Evolutionary conservation across 176 grass and related monocot genomes (phyloP).

Genomic region (Oryza meridionalis): DNA sequence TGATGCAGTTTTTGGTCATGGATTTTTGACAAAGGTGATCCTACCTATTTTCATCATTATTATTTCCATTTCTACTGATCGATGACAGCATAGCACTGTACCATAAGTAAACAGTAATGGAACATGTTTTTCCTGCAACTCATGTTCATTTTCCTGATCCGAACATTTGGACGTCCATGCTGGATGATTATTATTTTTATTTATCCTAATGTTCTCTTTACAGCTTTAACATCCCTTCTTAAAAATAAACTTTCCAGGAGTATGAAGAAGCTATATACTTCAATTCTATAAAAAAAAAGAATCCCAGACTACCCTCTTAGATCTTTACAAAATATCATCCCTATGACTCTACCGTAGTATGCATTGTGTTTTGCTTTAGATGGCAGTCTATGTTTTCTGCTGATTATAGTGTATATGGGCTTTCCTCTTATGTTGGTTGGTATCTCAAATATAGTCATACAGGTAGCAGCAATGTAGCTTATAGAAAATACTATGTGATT

Average conservation of each 20-base stretch:
- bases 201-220: background rate
- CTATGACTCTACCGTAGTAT: background rate
- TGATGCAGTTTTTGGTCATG: conserved; percentile 89
- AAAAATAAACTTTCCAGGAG: background rate
- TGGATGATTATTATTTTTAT: background rate
- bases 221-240: background rate
- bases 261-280: background rate
- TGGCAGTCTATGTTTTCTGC: background rate
- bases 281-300: conserved; percentile 5
- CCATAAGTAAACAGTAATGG: background rate
- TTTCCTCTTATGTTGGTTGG: background rate
- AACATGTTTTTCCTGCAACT: conserved; percentile 1
- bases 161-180: background rate
- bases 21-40: conserved; percentile 94
- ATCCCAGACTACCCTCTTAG: conserved; percentile 2
- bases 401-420: background rate
- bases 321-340: conserved; percentile 7
- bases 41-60: conserved; percentile 23
- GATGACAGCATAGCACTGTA: background rate
- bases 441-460: background rate
- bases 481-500: background rate
- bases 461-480: background rate
- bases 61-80: conserved; percentile 6
- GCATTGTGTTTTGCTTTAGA: background rate
- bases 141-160: conserved; percentile 4